A percentile compares a stretch with the other conserved stretches of the same genome.
Evolutionary conservation across 768 basidiomycete species (phyloP).

Genomic region (Leucosporidium yakuticum): DNA sequence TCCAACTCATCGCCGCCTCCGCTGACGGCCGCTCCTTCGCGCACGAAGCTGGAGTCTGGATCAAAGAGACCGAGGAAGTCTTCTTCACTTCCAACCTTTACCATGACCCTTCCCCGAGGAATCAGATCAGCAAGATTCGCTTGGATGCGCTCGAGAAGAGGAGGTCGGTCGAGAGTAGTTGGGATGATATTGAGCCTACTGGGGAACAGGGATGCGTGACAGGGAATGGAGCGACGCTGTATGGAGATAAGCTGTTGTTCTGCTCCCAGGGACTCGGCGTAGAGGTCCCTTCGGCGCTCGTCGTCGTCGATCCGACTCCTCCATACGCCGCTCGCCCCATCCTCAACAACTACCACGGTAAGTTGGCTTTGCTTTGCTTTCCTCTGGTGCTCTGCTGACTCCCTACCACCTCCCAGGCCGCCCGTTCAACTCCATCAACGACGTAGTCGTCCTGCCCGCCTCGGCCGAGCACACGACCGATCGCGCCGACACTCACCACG

Average conservation of each 20-base stretch:
- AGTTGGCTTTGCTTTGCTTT: neutral
- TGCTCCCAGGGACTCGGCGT: slow-evolving; percentile 20
- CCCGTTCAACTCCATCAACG: slow-evolving; percentile 76
- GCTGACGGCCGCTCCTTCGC: slow-evolving; percentile 60
- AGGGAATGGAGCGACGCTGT: slow-evolving; percentile 19
- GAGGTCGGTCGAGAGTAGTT: slow-evolving; percentile 49
- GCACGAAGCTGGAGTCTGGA: slow-evolving; percentile 70
- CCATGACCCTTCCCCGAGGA: slow-evolving; percentile 61
- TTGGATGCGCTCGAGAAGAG: slow-evolving; percentile 52
- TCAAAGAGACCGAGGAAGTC: slow-evolving; percentile 61
- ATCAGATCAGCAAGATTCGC: slow-evolving; percentile 58
- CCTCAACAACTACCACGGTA: slow-evolving; percentile 17
- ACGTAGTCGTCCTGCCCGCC: slow-evolving; percentile 63
- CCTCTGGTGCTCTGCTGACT: slow-evolving; percentile 51
- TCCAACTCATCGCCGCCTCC: slow-evolving; percentile 58
- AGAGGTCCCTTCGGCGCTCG: slow-evolving; percentile 9
- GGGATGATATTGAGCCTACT: slow-evolving; percentile 41
- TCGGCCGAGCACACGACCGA: neutral
- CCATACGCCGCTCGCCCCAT: neutral
- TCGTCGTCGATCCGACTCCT: neutral
- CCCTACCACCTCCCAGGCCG: slow-evolving; percentile 63
- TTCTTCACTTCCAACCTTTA: slow-evolving; percentile 64
- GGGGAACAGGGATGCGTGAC: neutral
- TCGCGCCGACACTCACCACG: slow-evolving; percentile 5
- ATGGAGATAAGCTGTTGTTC: slow-evolving; percentile 4